Conservation (phyloP, 2,329 filamentous ascomycete genomes). For the Monilinia fructigena region DNA sequence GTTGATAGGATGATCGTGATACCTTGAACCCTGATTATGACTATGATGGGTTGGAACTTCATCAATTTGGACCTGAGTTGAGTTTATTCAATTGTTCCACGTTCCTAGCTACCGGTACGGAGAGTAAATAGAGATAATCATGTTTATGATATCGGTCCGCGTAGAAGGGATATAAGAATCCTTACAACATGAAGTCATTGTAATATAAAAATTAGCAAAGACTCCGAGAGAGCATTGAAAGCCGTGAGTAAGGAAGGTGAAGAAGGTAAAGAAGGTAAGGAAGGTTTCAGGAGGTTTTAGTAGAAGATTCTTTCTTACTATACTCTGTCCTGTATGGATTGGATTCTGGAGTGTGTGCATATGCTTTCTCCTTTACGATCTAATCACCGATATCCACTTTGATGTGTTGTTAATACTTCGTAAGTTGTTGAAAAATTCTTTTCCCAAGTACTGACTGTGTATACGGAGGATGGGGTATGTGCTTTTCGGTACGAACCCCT, state of each 20-base stretch:
- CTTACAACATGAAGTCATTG: not conserved
- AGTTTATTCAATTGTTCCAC: no score
- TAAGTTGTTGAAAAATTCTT: not conserved
- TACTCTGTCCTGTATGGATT: no score
- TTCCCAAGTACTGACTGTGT: not conserved
- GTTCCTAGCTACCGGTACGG: no score
- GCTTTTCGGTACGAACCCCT: no score
- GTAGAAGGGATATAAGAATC: not conserved
- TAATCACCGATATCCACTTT: constrained; percentile 5
- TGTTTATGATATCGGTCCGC: no score
- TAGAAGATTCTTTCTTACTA: not conserved
- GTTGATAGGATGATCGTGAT: not conserved
- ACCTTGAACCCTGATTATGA: constrained; percentile 8
- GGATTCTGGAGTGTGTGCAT: not conserved
- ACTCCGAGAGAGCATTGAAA: not conserved
- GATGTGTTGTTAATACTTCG: constrained; percentile 10
- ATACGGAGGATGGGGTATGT: no score
- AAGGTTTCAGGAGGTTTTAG: no score
- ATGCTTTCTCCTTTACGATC: not conserved
- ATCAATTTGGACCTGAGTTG: not conserved
- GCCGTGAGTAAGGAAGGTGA: not conserved
- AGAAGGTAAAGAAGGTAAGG: not conserved
- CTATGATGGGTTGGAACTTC: not conserved
- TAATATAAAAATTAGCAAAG: no score
- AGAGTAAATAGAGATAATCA: no score